phyloP scores from a whole-genome alignment of 495 filamentous ascomycete genomes.

The Lentithecium fluviatile region DNA sequence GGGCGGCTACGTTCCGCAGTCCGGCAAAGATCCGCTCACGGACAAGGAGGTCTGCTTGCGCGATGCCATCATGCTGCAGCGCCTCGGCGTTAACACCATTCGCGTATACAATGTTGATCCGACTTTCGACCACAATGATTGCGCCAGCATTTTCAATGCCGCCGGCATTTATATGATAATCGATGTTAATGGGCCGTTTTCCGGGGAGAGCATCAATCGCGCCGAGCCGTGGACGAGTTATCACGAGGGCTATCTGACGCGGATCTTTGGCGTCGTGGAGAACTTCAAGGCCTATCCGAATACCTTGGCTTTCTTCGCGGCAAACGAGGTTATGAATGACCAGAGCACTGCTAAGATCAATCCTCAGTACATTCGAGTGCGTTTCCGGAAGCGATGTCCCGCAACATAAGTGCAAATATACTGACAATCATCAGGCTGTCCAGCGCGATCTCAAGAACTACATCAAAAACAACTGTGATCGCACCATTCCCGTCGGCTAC shows the following conservation, averaged over 20 bases:
- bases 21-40: slow-evolving; percentile 69
- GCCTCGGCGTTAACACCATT: slow-evolving; percentile 83
- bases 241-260: slow-evolving; percentile 69
- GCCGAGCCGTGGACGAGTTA: slow-evolving; percentile 68
- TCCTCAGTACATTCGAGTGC: slow-evolving; percentile 61
- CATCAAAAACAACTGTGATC: slow-evolving; percentile 67
- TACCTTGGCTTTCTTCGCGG: slow-evolving; percentile 85
- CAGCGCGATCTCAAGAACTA: slow-evolving; percentile 86
- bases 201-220: slow-evolving; percentile 72
- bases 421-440: slow-evolving; percentile 53
- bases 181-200: slow-evolving; percentile 91
- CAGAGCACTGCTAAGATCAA: slow-evolving; percentile 52
- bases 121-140: slow-evolving; percentile 78
- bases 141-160: slow-evolving; percentile 87
- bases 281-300: slow-evolving; percentile 94
- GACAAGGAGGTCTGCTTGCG: slow-evolving; percentile 74
- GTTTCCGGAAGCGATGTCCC: background rate
- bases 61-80: slow-evolving; percentile 90
- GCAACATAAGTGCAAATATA: too few species aligned
- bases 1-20: slow-evolving; percentile 66
- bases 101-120: slow-evolving; percentile 92
- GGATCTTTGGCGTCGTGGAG: slow-evolving; percentile 88
- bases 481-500: slow-evolving; percentile 81
- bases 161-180: slow-evolving; percentile 73
- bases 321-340: slow-evolving; percentile 90